A percentile compares a stretch with the other conserved stretches of the same genome.
These are phyloP conservation scores for Scedosporium dehoogii DNA, from an alignment of 2,329 filamentous ascomycete species.

Conservation along the genomic window DNA sequence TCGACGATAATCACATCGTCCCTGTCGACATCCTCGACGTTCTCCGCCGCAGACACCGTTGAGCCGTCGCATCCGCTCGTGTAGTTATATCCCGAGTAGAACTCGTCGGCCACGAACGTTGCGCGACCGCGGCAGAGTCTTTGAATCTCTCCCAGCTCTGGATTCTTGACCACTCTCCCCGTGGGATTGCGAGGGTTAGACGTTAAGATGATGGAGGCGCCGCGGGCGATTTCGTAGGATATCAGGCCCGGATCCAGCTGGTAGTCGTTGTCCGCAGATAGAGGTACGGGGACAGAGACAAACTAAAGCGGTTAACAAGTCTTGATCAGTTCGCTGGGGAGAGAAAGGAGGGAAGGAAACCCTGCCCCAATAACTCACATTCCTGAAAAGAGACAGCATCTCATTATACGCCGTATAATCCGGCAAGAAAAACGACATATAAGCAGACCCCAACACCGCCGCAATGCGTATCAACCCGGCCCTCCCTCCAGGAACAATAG, in stretches of 20 bases:
- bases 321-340: background rate
- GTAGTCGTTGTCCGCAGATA: conserved; percentile 78
- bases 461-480: conserved; percentile 92
- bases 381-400: conserved; percentile 92
- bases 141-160: conserved; percentile 82
- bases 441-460: conserved; percentile 84
- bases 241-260: conserved; percentile 92
- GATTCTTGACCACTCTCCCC: conserved; percentile 74
- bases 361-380: conserved; percentile 37
- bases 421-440: conserved; percentile 87
- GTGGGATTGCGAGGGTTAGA: conserved; percentile 95
- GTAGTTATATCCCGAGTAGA: conserved; percentile 96
- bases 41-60: conserved; percentile 81
- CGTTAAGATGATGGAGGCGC: conserved; percentile 80
- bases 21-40: conserved; percentile 80
- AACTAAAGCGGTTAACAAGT: conserved; percentile 41
- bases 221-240: conserved; percentile 78
- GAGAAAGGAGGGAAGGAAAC: background rate
- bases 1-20: conserved; percentile 93
- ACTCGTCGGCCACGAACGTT: conserved; percentile 91
- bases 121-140: conserved; percentile 85
- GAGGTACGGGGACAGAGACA: conserved; percentile 74
- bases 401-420: conserved; percentile 97
- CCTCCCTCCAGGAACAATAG: conserved; percentile 86
- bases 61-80: conserved; percentile 82